phyloP scores from a whole-genome alignment of 352 stramenopile species.

The Pythium brachiatum region DNA sequence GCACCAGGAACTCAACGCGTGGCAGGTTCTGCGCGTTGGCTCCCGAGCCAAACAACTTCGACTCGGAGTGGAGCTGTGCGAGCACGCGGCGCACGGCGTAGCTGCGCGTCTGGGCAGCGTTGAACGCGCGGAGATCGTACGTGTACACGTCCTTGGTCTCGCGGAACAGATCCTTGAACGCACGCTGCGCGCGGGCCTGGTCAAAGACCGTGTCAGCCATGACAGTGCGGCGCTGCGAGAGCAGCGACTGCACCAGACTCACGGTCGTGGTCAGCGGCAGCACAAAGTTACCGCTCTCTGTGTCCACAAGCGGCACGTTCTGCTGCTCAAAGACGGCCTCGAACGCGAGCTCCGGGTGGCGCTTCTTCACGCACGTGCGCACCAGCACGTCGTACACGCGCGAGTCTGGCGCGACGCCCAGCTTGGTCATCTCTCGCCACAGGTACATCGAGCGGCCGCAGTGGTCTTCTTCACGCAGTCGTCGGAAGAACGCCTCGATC shows the following conservation, averaged over 20 bases:
- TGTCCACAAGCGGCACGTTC: constrained; percentile 46
- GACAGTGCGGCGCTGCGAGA: constrained; percentile 54
- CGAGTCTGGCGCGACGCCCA: constrained; percentile 57
- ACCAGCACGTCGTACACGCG: constrained; percentile 80
- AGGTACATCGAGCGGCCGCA: constrained; percentile 82
- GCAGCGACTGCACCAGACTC: constrained; percentile 65
- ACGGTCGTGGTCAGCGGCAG: constrained; percentile 56
- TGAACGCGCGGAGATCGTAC: constrained; percentile 67
- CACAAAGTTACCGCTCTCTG: constrained; percentile 55
- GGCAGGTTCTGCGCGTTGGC: constrained; percentile 37
- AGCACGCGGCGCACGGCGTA: constrained; percentile 66
- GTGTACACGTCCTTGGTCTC: constrained; percentile 42
- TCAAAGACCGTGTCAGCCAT: constrained; percentile 72
- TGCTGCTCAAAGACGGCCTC: constrained; percentile 62
- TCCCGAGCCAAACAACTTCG: constrained; percentile 28
- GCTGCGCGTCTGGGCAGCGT: constrained; percentile 52
- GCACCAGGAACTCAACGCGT: constrained; percentile 67
- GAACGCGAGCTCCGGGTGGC: constrained; percentile 75
- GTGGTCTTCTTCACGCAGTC: constrained; percentile 83
- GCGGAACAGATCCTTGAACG: constrained; percentile 55
- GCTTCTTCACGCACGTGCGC: constrained; percentile 81
- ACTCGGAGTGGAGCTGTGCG: constrained; percentile 39
- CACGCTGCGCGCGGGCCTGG: constrained; percentile 39
- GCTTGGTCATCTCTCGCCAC: constrained; percentile 83
- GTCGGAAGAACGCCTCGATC: constrained; percentile 80